Conservation (phyloP, 192 early-diverging fungal genomes). For the Backusella psychrophila region DNA sequence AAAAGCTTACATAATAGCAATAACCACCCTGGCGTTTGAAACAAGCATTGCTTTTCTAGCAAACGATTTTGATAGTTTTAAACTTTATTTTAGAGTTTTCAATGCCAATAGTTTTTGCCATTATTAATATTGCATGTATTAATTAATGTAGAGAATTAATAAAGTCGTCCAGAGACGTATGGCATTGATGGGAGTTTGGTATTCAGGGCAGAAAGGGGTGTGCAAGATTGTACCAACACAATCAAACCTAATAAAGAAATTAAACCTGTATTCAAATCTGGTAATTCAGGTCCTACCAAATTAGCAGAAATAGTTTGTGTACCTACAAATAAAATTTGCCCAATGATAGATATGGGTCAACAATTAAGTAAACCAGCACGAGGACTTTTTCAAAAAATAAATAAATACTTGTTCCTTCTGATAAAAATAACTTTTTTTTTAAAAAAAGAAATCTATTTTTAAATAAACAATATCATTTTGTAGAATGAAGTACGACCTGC, state of each 20-base stretch:
- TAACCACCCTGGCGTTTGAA: conserved; percentile 33
- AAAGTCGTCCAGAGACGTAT: not conserved
- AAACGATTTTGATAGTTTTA: not conserved
- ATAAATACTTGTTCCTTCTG: not conserved
- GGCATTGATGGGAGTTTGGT: conserved; percentile 2
- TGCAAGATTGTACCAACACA: conserved; percentile 35
- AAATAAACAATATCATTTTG: not conserved
- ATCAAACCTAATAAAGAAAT: conserved; percentile 29
- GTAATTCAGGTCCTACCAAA: conserved; percentile 37
- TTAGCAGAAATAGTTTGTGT: conserved; percentile 37
- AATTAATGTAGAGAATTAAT: not conserved
- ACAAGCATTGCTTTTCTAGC: conserved; percentile 15
- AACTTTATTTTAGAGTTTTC: not conserved
- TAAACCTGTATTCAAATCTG: conserved; percentile 35
- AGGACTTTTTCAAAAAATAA: not conserved
- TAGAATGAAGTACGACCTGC: conserved; percentile 11
- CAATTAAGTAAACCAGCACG: conserved; percentile 29
- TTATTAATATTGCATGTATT: not conserved
- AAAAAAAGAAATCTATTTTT: not conserved
- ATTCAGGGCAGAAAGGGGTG: conserved; percentile 35
- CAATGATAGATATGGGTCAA: conserved; percentile 25
- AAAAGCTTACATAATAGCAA: conserved; percentile 28
- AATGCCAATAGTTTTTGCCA: not conserved
- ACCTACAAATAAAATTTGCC: conserved; percentile 31
- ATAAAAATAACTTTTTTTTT: conserved; percentile 3